Conservation (phyloP, 495 filamentous ascomycete genomes). For the Aspergillus leporis region DNA sequence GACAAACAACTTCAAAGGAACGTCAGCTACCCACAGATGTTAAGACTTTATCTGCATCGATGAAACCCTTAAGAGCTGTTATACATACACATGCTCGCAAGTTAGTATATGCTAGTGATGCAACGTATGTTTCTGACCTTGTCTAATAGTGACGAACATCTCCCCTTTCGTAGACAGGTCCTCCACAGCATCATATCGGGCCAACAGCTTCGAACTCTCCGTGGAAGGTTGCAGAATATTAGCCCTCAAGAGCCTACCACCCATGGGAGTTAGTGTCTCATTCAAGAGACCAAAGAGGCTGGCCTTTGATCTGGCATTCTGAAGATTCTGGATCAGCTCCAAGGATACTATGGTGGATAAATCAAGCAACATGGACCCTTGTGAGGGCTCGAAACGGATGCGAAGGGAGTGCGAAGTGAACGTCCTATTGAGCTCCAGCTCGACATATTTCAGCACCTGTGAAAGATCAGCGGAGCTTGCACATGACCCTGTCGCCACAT, state of each 20-base stretch:
- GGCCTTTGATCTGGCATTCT: slow-evolving; percentile 69
- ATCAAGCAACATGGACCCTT: slow-evolving; percentile 94
- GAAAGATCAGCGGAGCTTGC: slow-evolving; percentile 19
- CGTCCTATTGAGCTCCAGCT: slow-evolving; percentile 59
- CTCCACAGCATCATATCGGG: slow-evolving; percentile 79
- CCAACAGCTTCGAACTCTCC: slow-evolving; percentile 57
- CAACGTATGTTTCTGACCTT: slow-evolving; percentile 41
- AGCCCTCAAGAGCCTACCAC: slow-evolving; percentile 73
- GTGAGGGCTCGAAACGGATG: slow-evolving; percentile 83
- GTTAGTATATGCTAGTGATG: slow-evolving; percentile 6
- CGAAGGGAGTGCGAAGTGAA: slow-evolving; percentile 79
- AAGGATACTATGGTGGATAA: slow-evolving; percentile 79
- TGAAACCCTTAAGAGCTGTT: slow-evolving; percentile 68
- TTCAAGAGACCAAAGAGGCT: slow-evolving; percentile 85
- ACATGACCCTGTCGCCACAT: slow-evolving; percentile 26
- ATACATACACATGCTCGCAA: neutral
- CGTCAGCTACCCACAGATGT: slow-evolving; percentile 29
- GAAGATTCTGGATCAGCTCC: slow-evolving; percentile 87
- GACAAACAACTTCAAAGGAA: neutral
- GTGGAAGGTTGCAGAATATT: slow-evolving; percentile 92
- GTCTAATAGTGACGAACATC: slow-evolving; percentile 77
- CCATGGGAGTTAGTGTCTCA: slow-evolving; percentile 84
- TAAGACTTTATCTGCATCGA: slow-evolving; percentile 49
- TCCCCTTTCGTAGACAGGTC: slow-evolving; percentile 83
- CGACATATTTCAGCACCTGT: slow-evolving; percentile 80